Base-by-base conservation (phyloP, 192 early-diverging fungal species). In the Coemansia sp. region DNA sequence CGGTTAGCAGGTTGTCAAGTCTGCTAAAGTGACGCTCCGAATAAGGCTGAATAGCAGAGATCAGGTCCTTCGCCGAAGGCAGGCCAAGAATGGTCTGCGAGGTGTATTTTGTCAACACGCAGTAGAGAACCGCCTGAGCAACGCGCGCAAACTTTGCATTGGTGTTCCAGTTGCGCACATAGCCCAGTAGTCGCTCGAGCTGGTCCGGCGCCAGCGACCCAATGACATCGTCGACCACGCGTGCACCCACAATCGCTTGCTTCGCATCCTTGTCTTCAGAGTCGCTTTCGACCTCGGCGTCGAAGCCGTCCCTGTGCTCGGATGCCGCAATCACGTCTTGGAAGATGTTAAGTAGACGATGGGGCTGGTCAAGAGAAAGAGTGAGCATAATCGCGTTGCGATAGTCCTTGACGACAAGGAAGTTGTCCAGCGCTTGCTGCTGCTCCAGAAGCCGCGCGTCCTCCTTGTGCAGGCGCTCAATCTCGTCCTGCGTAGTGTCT, bases 141-240 rank as follows among this genome's bases (percentile, higher is more conserved):
- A 88, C 77, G 36, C 78, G 71, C 18, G 90, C 83, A 69, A 90
- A 84, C 74, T 88, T 91, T 14, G 88, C 84, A 62, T 95, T 91
- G 5, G 95, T 96, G 83, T 98, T 99, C 95, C 95, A 98, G 75
- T 92, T 89, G 55, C 92, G 86, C 48, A 95, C 87, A 73, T 92
- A 95, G 6, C 74, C 70, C 50, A 97, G 74, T 19, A 99, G 68
- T 52, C 91, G 87, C 47, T 88, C 88, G 22, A 97, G 72, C 64
- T 96, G 85, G 19, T 87, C 86, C 2, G 62, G 65, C 0, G 86
- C 78, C 25, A 95, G 71, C 20, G 84, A 75, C 34, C 70, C 69
- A 39, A 95, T 69, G 20, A 91, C 86, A 24, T 85, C 72, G 70
- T 95, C 93, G 13, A 95, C 84, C 4, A 82, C 75, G 13, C 50